phyloP scores from a whole-genome alignment of 768 basidiomycete species.

The Russula brevipes region DNA sequence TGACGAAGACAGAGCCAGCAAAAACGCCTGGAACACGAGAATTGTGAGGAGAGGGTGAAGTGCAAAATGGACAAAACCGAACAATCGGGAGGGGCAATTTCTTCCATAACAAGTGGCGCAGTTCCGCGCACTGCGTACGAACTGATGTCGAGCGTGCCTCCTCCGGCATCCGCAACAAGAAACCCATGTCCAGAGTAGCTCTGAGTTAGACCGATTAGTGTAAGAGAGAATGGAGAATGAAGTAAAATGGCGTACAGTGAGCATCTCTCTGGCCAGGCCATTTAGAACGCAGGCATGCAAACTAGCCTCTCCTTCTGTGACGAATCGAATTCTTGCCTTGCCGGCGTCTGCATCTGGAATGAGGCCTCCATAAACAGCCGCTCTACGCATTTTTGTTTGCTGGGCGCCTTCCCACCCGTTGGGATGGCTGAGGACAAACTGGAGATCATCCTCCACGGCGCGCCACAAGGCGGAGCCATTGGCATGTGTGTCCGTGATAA shows the following conservation, averaged over 20 bases:
- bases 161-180: constrained; percentile 75
- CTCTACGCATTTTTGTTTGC: constrained; percentile 70
- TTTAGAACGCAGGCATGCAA: constrained; percentile 75
- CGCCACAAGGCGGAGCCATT: constrained; percentile 64
- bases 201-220: constrained; percentile 33
- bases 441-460: constrained; percentile 62
- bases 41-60: background rate
- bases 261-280: constrained; percentile 70
- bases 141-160: constrained; percentile 77
- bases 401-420: constrained; percentile 82
- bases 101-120: constrained; percentile 69
- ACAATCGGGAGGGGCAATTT: constrained; percentile 82
- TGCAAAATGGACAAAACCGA: constrained; percentile 26
- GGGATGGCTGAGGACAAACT: constrained; percentile 73
- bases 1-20: constrained; percentile 79
- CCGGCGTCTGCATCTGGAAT: constrained; percentile 72
- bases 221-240: background rate
- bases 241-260: constrained; percentile 47
- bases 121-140: constrained; percentile 71
- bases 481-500: constrained; percentile 81
- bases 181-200: constrained; percentile 73
- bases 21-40: constrained; percentile 53
- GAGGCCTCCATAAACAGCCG: constrained; percentile 64
- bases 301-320: constrained; percentile 82
- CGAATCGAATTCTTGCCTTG: constrained; percentile 67